phyloP scores from a whole-genome alignment of 2,329 filamentous ascomycete species.

The Talaromyces pinophilus region DNA sequence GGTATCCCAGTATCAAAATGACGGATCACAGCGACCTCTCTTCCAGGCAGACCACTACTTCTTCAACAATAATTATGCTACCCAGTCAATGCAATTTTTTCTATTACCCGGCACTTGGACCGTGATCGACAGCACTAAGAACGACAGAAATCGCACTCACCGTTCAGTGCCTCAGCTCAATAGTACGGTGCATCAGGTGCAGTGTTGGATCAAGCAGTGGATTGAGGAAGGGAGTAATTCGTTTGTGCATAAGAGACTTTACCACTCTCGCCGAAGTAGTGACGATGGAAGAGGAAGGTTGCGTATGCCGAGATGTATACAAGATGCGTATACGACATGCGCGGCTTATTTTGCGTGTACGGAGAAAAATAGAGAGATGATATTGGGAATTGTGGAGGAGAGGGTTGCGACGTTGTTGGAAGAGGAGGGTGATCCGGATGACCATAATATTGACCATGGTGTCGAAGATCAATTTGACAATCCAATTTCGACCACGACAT shows the following conservation, averaged over 20 bases:
- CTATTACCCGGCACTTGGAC: conserved; percentile 16
- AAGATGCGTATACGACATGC: conserved; percentile 17
- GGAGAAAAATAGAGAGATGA: conserved; percentile 5
- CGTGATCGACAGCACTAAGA: background rate
- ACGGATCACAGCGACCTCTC: background rate
- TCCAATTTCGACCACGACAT: background rate
- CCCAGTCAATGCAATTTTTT: conserved; percentile 8
- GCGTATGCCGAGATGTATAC: conserved; percentile 21
- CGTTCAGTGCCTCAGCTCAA: conserved; percentile 7
- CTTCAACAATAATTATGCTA: background rate
- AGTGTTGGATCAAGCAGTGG: conserved; percentile 21
- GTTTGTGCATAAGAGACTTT: conserved; percentile 20
- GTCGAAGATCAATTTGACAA: background rate
- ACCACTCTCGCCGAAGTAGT: background rate
- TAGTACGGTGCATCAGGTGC: conserved; percentile 6
- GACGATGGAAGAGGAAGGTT: background rate
- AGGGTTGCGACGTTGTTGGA: conserved; percentile 16
- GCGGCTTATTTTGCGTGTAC: conserved; percentile 18
- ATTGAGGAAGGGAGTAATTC: conserved; percentile 18
- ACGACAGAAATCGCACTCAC: background rate
- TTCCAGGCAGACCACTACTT: background rate
- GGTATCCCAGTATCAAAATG: background rate
- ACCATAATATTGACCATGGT: background rate
- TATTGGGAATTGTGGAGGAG: conserved; percentile 11
- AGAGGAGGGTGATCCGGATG: conserved; percentile 4